Evolutionary conservation across 108 stramenopile genomes (phyloP).

Genomic region (Fragilaria radians): DNA sequence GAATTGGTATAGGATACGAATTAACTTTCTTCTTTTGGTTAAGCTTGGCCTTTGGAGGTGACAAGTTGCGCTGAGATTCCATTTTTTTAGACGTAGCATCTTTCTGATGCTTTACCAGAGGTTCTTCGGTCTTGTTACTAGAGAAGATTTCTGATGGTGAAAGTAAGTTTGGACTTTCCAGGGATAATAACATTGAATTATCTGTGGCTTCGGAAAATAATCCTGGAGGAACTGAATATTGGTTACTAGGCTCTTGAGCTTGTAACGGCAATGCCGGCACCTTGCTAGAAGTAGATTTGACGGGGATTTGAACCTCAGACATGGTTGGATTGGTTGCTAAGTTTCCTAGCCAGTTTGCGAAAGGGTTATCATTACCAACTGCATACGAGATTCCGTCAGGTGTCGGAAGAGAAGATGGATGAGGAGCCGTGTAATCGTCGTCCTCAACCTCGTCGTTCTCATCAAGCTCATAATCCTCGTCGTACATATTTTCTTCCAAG

Average conservation of each 20-base stretch:
- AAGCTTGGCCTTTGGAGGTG: not conserved
- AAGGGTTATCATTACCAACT: not conserved
- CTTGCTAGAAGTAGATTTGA: not conserved
- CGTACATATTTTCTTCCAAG: not conserved
- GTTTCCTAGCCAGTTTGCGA: not conserved
- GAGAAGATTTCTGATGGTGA: not conserved
- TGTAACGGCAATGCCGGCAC: not conserved
- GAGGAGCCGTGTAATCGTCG: not conserved
- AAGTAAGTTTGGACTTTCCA: not conserved
- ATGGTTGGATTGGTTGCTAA: conserved; percentile 14
- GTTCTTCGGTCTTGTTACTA: conserved; percentile 14
- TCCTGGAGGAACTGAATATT: conserved; percentile 15
- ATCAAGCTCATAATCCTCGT: not conserved
- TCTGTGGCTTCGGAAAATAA: not conserved
- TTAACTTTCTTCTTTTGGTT: not conserved
- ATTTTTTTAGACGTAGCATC: not conserved
- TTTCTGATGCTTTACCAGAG: conserved; percentile 4
- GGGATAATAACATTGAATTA: not conserved
- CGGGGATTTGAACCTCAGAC: not conserved
- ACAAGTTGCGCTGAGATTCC: conserved; percentile 1
- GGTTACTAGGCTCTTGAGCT: not conserved
- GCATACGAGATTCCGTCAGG: not conserved
- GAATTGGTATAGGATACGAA: conserved; percentile 7
- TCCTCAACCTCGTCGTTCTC: not conserved
- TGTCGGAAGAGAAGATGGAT: not conserved